These are phyloP conservation scores for Gnomoniopsis smithogilvyi DNA, from an alignment of 2,329 filamentous ascomycete species.

Conservation along the genomic window DNA sequence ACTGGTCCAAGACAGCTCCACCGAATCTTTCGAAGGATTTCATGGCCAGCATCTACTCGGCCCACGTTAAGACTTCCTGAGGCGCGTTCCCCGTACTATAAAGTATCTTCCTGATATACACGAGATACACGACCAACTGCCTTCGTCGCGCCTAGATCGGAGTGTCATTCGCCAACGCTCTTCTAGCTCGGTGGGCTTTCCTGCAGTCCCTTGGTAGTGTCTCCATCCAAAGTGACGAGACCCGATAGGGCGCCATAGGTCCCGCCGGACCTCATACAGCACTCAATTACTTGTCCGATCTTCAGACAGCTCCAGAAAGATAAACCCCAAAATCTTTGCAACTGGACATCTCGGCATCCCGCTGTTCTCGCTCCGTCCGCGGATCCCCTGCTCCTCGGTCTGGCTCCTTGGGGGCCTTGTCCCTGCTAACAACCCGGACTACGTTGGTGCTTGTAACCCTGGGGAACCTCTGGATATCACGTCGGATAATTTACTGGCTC, in stretches of 20 bases:
- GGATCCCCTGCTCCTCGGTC: constrained; percentile 5
- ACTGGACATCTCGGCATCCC: constrained; percentile 1
- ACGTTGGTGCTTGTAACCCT: constrained; percentile 15
- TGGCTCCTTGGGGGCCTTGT: constrained; percentile 16
- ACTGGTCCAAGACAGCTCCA: neutral
- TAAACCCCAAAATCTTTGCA: neutral
- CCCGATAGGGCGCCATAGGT: constrained; percentile 10
- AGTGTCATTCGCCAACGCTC: neutral
- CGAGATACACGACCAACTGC: neutral
- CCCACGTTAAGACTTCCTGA: neutral
- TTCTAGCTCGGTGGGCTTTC: neutral
- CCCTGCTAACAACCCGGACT: constrained; percentile 9
- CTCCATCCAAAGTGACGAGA: constrained; percentile 1
- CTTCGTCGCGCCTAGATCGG: neutral
- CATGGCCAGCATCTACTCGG: neutral
- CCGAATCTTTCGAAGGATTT: neutral
- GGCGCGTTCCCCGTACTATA: neutral
- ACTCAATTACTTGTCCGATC: constrained; percentile 1
- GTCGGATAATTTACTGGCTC: constrained; percentile 10
- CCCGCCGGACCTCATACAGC: constrained; percentile 5
- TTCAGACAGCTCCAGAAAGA: constrained; percentile 1
- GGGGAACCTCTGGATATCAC: constrained; percentile 10
- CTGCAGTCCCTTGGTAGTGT: neutral
- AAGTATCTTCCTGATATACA: neutral
- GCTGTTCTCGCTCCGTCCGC: constrained; percentile 4